A percentile compares a stretch with the other conserved stretches of the same genome.
Evolutionary conservation across 371 early-diverging fungal genomes (phyloP).

Genomic region (Encephalitozoon hellem): DNA sequence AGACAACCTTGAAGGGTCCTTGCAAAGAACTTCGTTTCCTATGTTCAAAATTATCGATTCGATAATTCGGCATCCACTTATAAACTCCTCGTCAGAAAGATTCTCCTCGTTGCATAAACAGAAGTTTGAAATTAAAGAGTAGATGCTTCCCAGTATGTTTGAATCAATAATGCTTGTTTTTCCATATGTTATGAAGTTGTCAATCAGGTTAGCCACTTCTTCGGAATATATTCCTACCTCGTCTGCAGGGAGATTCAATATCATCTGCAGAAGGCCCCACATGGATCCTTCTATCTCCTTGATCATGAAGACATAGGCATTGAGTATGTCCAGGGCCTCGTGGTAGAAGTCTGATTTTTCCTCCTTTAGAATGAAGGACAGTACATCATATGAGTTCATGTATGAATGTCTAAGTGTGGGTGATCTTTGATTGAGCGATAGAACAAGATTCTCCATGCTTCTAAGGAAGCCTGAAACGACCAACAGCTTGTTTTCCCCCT

Average conservation of each 20-base stretch:
- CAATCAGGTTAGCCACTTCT: conserved; percentile 56
- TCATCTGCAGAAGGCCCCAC: conserved; percentile 46
- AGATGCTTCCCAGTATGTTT: conserved; percentile 28
- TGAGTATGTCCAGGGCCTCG: conserved; percentile 54
- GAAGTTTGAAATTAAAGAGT: conserved; percentile 3
- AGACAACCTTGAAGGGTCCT: conserved; percentile 29
- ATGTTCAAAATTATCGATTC: conserved; percentile 58
- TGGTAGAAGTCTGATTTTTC: conserved; percentile 49
- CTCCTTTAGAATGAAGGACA: conserved; percentile 47
- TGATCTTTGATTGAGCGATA: conserved; percentile 27
- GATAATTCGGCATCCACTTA: conserved; percentile 56
- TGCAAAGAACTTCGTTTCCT: conserved; percentile 35
- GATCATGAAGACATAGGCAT: conserved; percentile 48
- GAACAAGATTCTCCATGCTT: conserved; percentile 49
- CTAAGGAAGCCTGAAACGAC: conserved; percentile 54
- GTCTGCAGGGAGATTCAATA: conserved; percentile 40
- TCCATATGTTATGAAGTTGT: conserved; percentile 60
- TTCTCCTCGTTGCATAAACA: conserved; percentile 38
- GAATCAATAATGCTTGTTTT: conserved; percentile 31
- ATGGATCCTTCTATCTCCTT: conserved; percentile 48
- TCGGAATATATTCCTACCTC: conserved; percentile 39
- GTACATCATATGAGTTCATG: conserved; percentile 12
- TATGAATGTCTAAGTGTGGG: conserved; percentile 36
- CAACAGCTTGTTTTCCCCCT: conserved; percentile 40
- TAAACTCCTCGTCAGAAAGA: conserved; percentile 57